A percentile compares a stretch with the other conserved stretches of the same genome.
phyloP scores from a whole-genome alignment of 2,329 filamentous ascomycete species.

The Davidsoniella eucalypti region DNA sequence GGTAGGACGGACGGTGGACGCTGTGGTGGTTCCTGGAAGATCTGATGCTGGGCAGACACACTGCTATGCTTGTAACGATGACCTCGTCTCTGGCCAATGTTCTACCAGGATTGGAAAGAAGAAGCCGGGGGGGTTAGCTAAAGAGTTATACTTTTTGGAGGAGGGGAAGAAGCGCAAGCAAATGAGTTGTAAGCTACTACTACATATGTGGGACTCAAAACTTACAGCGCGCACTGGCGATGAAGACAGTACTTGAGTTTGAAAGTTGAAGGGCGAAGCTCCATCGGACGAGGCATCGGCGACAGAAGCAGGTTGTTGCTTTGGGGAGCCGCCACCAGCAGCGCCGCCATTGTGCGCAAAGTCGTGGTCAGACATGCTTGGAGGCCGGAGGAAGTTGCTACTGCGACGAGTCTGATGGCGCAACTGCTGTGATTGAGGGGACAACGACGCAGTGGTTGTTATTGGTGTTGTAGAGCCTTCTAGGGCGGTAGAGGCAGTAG shows the following conservation, averaged over 20 bases:
- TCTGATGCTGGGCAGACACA: constrained; percentile 74
- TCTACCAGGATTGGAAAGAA: constrained; percentile 30
- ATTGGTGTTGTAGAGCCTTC: neutral
- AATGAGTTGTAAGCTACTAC: neutral
- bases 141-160: neutral
- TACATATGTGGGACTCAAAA: constrained; percentile 12
- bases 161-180: too few relatives aligned
- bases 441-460: neutral
- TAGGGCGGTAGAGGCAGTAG: neutral
- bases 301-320: neutral
- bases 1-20: constrained; percentile 77
- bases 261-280: constrained; percentile 79
- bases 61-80: constrained; percentile 98
- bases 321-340: too few relatives aligned
- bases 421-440: neutral
- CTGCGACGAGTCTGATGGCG: neutral
- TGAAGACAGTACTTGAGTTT: constrained; percentile 63
- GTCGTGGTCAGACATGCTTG: constrained; percentile 23
- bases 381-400: constrained; percentile 15
- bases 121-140: neutral
- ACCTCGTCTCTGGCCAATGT: constrained; percentile 77
- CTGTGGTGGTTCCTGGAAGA: constrained; percentile 82
- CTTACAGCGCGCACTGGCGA: constrained; percentile 61
- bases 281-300: constrained; percentile 7
- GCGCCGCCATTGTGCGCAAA: constrained; percentile 1